phyloP scores from a whole-genome alignment of 73 alveolate species.

The Paramecium bursaria region DNA sequence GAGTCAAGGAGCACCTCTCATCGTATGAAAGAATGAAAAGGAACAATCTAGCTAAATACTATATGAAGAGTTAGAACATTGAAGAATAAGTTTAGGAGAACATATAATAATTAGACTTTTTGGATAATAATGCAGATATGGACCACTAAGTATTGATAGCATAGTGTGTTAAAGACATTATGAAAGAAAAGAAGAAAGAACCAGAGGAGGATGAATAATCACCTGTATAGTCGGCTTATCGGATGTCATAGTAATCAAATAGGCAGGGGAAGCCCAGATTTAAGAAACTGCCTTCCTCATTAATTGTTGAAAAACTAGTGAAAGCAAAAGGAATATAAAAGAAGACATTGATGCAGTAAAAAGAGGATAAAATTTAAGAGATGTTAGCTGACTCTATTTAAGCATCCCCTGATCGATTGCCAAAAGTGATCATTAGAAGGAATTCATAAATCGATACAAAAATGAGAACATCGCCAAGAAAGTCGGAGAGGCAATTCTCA shows the following conservation, averaged over 20 bases:
- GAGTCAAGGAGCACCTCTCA: conserved; percentile 27
- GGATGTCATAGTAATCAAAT: neutral
- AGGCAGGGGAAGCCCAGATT: neutral
- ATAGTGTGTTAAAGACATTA: conserved; percentile 37
- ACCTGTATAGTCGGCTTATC: neutral
- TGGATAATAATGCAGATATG: conserved; percentile 1
- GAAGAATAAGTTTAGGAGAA: no score
- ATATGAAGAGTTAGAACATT: conserved; percentile 14
- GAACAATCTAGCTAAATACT: neutral
- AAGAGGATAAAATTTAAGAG: conserved; percentile 3
- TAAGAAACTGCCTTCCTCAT: conserved; percentile 25
- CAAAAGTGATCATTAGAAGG: no score
- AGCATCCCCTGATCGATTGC: conserved; percentile 11
- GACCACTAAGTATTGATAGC: conserved; percentile 33
- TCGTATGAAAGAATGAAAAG: no score
- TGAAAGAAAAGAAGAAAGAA: neutral
- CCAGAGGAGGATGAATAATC: conserved; percentile 14
- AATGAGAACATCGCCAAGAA: no score
- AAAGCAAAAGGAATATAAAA: conserved; percentile 53
- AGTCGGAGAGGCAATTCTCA: no score
- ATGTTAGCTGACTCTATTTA: neutral
- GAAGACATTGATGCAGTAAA: neutral
- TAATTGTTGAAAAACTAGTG: conserved; percentile 15
- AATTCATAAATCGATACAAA: no score
- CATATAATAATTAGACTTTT: no score